Evolutionary conservation across 78 protist species (phyloP).

Genomic region (Bodo saltans): DNA sequence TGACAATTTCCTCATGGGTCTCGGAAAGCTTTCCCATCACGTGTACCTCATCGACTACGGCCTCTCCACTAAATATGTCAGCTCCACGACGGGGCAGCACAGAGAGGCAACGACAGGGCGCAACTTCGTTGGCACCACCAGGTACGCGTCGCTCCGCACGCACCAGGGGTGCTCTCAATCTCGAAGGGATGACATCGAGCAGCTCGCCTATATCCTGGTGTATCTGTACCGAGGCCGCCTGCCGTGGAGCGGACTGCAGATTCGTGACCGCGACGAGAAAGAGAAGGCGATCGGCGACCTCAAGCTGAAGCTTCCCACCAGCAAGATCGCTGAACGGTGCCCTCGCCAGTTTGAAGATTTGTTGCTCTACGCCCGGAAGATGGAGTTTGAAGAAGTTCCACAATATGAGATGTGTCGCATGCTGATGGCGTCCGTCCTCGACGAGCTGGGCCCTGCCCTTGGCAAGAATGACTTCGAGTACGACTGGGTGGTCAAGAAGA

Average conservation of each 20-base stretch:
- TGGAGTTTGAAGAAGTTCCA: no score
- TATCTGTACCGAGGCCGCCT: conserved; percentile 26
- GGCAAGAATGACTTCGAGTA: no score
- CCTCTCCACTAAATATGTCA: conserved; percentile 55
- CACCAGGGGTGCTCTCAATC: conserved; percentile 81
- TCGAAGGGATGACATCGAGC: conserved; percentile 40
- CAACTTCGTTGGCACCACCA: conserved; percentile 90
- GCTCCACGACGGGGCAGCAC: conserved; percentile 83
- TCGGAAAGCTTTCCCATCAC: not conserved
- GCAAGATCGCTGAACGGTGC: no score
- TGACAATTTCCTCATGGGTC: conserved; percentile 53
- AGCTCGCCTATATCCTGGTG: conserved; percentile 26
- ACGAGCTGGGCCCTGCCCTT: no score
- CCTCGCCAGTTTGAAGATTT: no score
- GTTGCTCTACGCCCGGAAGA: no score
- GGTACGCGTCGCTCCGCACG: conserved; percentile 87
- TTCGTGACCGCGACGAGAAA: no score
- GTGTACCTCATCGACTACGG: conserved; percentile 61
- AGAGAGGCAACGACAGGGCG: conserved; percentile 88
- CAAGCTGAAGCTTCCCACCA: no score
- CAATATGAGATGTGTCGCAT: no score
- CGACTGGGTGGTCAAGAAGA: no score
- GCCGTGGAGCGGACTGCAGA: conserved; percentile 64
- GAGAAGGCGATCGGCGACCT: no score
- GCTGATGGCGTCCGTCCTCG: no score